Evolutionary conservation across 176 grass and related monocot genomes (phyloP).

Genomic region (Avena sativa): DNA sequence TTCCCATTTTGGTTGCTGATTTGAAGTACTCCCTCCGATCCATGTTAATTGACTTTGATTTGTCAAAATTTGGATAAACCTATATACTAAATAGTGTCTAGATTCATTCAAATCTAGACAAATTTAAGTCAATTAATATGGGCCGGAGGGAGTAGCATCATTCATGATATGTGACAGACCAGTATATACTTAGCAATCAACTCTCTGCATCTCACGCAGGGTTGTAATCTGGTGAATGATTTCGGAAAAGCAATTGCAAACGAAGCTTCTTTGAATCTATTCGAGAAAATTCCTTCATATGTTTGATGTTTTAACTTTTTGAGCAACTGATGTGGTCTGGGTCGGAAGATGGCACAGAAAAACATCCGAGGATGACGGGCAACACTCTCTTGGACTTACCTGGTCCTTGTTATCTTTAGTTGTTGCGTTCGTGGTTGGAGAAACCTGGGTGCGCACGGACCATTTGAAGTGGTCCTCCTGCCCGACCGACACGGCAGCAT

Average conservation of each 20-base stretch:
- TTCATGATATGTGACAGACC: background rate
- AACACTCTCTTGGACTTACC: background rate
- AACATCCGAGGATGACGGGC: background rate
- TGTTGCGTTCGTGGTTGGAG: slow-evolving; percentile 10
- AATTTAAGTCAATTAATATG: no score
- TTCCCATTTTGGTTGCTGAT: slow-evolving; percentile 13
- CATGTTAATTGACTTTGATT: no score
- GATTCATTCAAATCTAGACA: no score
- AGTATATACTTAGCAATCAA: background rate
- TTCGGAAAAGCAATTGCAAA: slow-evolving; percentile 8
- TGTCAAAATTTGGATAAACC: no score
- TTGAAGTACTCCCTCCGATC: background rate
- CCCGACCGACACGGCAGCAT: background rate
- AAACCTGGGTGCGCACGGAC: background rate
- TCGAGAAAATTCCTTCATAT: background rate
- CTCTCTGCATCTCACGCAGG: background rate
- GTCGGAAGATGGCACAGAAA: background rate
- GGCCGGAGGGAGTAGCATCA: background rate
- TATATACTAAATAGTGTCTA: no score
- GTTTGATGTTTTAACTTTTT: background rate
- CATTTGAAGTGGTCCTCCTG: slow-evolving; percentile 5
- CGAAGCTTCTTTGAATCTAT: slow-evolving; percentile 6
- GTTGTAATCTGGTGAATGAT: slow-evolving; percentile 12
- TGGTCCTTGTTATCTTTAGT: background rate
- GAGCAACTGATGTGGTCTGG: background rate